Percentiles rank a stretch among this genome's conserved stretches.
Evolutionary conservation across 768 basidiomycete genomes (phyloP).

Genomic region (Coprinopsis marcescibilis): DNA sequence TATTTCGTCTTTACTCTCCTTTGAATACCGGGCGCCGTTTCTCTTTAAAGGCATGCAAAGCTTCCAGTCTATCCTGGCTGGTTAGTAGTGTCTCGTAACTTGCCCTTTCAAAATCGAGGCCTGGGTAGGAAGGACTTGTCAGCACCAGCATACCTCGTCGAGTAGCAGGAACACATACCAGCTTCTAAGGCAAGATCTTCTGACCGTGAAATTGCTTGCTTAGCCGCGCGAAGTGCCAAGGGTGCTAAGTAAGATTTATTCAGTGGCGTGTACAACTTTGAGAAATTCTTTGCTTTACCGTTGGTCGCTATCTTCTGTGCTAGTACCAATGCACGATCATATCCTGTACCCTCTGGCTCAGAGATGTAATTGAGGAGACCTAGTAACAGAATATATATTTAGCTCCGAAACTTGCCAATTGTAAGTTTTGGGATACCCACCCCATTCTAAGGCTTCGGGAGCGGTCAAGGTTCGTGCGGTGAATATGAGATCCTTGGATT

Average conservation of each 20-base stretch:
- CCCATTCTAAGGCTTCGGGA: conserved; percentile 62
- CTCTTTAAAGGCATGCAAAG: conserved; percentile 79
- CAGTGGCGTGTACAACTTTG: background rate
- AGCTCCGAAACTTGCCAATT: conserved; percentile 6
- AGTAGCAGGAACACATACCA: conserved; percentile 33
- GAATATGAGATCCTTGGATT: conserved; percentile 84
- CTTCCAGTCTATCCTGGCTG: conserved; percentile 75
- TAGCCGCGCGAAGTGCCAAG: conserved; percentile 81
- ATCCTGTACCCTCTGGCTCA: conserved; percentile 49
- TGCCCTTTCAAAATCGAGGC: conserved; percentile 88
- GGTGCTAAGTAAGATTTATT: conserved; percentile 72
- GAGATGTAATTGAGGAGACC: conserved; percentile 83
- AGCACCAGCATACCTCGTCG: background rate
- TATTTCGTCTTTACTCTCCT: conserved; percentile 53
- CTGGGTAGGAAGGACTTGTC: conserved; percentile 26
- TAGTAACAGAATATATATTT: conserved; percentile 25
- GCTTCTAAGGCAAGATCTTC: conserved; percentile 74
- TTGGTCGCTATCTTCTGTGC: conserved; percentile 63
- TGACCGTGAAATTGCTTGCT: conserved; percentile 77
- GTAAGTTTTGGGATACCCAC: no score
- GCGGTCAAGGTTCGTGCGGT: conserved; percentile 69
- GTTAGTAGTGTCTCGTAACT: conserved; percentile 77
- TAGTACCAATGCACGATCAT: conserved; percentile 65
- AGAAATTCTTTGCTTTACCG: conserved; percentile 34
- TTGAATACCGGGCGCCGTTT: conserved; percentile 75